Evolutionary conservation across 2,329 filamentous ascomycete genomes (phyloP).

Genomic region (Fusarium redolens): DNA sequence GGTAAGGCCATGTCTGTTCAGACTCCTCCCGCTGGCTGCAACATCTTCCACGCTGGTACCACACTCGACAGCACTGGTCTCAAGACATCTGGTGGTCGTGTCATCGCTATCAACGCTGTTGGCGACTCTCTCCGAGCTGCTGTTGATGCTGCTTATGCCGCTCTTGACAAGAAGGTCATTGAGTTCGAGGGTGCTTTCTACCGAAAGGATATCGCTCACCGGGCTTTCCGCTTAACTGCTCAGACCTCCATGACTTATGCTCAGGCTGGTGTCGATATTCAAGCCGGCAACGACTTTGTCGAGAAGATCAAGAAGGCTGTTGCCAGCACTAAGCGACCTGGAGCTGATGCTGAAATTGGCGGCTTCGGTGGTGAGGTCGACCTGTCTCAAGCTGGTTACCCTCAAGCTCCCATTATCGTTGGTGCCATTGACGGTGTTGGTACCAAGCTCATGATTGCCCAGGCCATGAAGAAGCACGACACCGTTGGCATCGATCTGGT

Average conservation of each 20-base stretch:
- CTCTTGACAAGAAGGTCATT: constrained; percentile 74
- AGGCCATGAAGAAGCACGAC: constrained; percentile 88
- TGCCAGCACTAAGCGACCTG: constrained; percentile 83
- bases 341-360: constrained; percentile 92
- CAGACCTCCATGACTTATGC: constrained; percentile 84
- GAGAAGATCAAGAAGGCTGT: constrained; percentile 91
- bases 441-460: constrained; percentile 96
- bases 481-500: constrained; percentile 97
- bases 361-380: constrained; percentile 82
- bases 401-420: constrained; percentile 82
- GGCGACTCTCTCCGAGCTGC: constrained; percentile 79
- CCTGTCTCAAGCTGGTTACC: constrained; percentile 78
- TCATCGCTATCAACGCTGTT: constrained; percentile 91
- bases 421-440: constrained; percentile 96
- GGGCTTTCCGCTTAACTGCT: constrained; percentile 66
- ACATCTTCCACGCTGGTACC: constrained; percentile 95
- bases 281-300: constrained; percentile 92
- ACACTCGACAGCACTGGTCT: constrained; percentile 71
- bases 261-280: constrained; percentile 91
- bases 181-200: constrained; percentile 91
- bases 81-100: constrained; percentile 84
- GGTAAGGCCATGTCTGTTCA: constrained; percentile 70
- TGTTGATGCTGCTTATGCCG: constrained; percentile 87
- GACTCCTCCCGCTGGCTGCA: constrained; percentile 58
- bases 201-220: constrained; percentile 90